A percentile compares a stretch with the other conserved stretches of the same genome.
phyloP scores from a whole-genome alignment of 768 basidiomycete species.

The Panellus pusillus region DNA sequence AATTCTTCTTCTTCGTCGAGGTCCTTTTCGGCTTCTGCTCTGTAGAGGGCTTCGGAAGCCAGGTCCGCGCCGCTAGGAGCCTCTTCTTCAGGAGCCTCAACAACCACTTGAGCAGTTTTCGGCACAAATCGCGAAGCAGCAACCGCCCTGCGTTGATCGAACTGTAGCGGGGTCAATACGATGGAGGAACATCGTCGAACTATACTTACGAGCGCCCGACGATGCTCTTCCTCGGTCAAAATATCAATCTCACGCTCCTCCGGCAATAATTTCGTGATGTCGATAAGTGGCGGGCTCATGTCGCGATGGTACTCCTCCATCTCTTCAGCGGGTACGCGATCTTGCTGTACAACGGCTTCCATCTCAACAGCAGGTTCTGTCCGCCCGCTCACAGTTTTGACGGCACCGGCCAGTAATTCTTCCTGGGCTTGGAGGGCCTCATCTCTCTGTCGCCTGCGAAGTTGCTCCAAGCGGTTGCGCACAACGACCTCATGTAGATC shows the following conservation, averaged over 20 bases:
- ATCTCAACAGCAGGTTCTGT: slow-evolving; percentile 37
- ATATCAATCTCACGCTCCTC: slow-evolving; percentile 87
- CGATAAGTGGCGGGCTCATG: slow-evolving; percentile 83
- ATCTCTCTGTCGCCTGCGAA: slow-evolving; percentile 93
- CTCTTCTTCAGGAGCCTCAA: slow-evolving; percentile 58
- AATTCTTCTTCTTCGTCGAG: slow-evolving; percentile 95
- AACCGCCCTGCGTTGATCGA: slow-evolving; percentile 76
- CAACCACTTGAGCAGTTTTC: slow-evolving; percentile 62
- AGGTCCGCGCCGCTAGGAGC: slow-evolving; percentile 67
- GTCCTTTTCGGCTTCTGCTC: slow-evolving; percentile 89
- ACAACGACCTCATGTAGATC: slow-evolving; percentile 95
- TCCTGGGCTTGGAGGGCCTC: slow-evolving; percentile 94
- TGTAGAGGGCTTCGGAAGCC: slow-evolving; percentile 87
- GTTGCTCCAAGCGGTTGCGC: slow-evolving; percentile 91
- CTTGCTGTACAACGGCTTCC: slow-evolving; percentile 31
- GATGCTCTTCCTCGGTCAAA: slow-evolving; percentile 66
- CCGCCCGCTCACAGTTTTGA: slow-evolving; percentile 50
- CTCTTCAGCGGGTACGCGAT: slow-evolving; percentile 51
- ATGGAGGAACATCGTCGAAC: slow-evolving; percentile 10
- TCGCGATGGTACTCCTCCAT: slow-evolving; percentile 78
- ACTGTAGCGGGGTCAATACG: slow-evolving; percentile 39
- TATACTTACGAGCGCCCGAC: slow-evolving; percentile 57
- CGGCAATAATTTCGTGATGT: slow-evolving; percentile 63
- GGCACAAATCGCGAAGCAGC: slow-evolving; percentile 87
- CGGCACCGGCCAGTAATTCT: slow-evolving; percentile 82